Evolutionary conservation across 805 yeast species (phyloP).

Genomic region (Metschnikowia rubicola): DNA sequence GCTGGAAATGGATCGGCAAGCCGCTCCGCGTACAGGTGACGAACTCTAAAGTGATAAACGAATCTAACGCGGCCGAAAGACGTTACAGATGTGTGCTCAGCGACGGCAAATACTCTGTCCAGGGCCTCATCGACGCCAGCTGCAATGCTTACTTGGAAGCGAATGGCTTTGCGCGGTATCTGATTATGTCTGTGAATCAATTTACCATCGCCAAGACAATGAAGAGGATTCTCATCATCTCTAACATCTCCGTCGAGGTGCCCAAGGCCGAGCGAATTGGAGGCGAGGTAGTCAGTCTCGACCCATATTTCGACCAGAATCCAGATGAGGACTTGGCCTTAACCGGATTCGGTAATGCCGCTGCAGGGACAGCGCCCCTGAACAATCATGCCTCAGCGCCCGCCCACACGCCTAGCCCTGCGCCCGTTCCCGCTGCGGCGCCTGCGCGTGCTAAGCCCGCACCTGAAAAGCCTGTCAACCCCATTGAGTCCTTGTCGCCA

Average conservation of each 20-base stretch:
- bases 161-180: constrained; percentile 44
- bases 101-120: constrained; percentile 38
- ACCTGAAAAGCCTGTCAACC: constrained; percentile 39
- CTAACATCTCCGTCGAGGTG: constrained; percentile 42
- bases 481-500: constrained; percentile 87
- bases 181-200: constrained; percentile 39
- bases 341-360: constrained; percentile 17
- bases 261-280: constrained; percentile 35
- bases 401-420: constrained; percentile 13
- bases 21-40: constrained; percentile 34
- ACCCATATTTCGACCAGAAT: constrained; percentile 55
- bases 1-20: constrained; percentile 23
- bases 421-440: constrained; percentile 16
- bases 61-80: constrained; percentile 19
- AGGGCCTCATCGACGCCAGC: constrained; percentile 40
- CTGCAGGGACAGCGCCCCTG: constrained; percentile 7
- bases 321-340: constrained; percentile 48
- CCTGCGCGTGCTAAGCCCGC: constrained; percentile 5
- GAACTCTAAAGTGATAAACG: constrained; percentile 31
- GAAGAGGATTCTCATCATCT: constrained; percentile 47
- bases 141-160: constrained; percentile 38
- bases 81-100: constrained; percentile 35
- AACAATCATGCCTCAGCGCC: neutral
- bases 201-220: constrained; percentile 46
- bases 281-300: constrained; percentile 42